Evolutionary conservation across 352 stramenopile species (phyloP).

Genomic region (Phytophthora agathidicida): DNA sequence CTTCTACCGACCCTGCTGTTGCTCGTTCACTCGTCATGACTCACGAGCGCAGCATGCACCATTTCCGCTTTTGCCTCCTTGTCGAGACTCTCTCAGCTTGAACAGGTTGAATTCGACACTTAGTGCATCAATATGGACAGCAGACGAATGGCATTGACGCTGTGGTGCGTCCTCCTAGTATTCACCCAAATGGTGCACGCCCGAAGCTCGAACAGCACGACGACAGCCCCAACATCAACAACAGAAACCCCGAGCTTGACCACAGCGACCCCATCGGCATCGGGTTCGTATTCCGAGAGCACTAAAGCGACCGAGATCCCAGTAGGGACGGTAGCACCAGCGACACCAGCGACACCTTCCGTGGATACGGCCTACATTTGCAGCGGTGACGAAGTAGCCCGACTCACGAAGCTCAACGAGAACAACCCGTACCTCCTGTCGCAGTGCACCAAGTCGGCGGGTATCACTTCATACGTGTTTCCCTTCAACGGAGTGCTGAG

Average conservation of each 20-base stretch:
- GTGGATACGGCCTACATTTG: constrained; percentile 35
- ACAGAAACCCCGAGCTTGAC: constrained; percentile 22
- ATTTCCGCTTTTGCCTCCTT: constrained; percentile 26
- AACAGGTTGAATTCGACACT: background rate
- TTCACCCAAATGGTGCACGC: constrained; percentile 2
- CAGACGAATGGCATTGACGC: constrained; percentile 1
- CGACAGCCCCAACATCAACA: constrained; percentile 9
- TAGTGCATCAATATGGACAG: constrained; percentile 4
- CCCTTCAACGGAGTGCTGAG: constrained; percentile 37
- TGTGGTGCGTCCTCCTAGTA: constrained; percentile 16
- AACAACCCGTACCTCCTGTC: constrained; percentile 38
- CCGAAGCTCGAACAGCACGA: constrained; percentile 23
- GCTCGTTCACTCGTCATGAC: constrained; percentile 28
- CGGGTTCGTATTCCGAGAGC: constrained; percentile 12
- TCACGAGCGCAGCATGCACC: constrained; percentile 15
- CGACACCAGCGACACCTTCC: background rate
- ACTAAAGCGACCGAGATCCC: constrained; percentile 10
- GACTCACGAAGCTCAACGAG: constrained; percentile 30
- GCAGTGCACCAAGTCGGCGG: constrained; percentile 22
- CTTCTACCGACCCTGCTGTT: constrained; percentile 36
- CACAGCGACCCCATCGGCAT: constrained; percentile 4
- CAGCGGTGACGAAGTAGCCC: constrained; percentile 34
- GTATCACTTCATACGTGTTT: constrained; percentile 34
- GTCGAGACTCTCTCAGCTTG: background rate
- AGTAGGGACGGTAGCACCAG: constrained; percentile 15